A percentile compares a stretch with the other conserved stretches of the same genome.
These are phyloP conservation scores for Ceratocystiopsis brevicomis DNA, from an alignment of 2,329 filamentous ascomycete species.

Conservation along the genomic window DNA sequence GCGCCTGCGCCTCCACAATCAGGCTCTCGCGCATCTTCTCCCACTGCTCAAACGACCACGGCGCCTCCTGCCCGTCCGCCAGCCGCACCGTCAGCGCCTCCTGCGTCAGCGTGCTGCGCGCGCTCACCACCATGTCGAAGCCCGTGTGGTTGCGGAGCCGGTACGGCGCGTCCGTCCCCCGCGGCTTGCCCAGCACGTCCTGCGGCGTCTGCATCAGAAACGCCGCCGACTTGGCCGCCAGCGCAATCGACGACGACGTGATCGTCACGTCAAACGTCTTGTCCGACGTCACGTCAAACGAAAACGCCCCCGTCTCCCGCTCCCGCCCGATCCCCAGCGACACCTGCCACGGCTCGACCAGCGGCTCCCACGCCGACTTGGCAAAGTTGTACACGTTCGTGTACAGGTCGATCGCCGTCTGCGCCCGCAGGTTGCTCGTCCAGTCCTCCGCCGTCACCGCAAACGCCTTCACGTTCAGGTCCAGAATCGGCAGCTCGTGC, in stretches of 20 bases:
- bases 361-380: conserved; percentile 92
- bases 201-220: conserved; percentile 67
- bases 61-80: conserved; percentile 72
- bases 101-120: conserved; percentile 47
- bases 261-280: conserved; percentile 84
- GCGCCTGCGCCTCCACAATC: conserved; percentile 59
- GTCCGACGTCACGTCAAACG: conserved; percentile 71
- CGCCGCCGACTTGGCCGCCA: conserved; percentile 81
- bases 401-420: conserved; percentile 82
- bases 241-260: conserved; percentile 80
- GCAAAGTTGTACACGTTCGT: conserved; percentile 98
- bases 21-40: conserved; percentile 90
- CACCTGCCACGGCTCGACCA: conserved; percentile 93
- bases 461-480: conserved; percentile 84
- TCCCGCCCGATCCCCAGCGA: conserved; percentile 75
- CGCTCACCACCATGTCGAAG: conserved; percentile 72
- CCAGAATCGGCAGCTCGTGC: conserved; percentile 86
- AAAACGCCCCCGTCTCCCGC: conserved; percentile 52
- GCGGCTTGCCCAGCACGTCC: conserved; percentile 82
- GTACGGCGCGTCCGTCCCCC: conserved; percentile 81
- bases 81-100: conserved; percentile 58
- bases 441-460: conserved; percentile 73
- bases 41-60: conserved; percentile 95
- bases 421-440: conserved; percentile 71
- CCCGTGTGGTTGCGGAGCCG: conserved; percentile 89